phyloP scores from a whole-genome alignment of 805 yeast genomes.

The Candida broadrunensis region DNA sequence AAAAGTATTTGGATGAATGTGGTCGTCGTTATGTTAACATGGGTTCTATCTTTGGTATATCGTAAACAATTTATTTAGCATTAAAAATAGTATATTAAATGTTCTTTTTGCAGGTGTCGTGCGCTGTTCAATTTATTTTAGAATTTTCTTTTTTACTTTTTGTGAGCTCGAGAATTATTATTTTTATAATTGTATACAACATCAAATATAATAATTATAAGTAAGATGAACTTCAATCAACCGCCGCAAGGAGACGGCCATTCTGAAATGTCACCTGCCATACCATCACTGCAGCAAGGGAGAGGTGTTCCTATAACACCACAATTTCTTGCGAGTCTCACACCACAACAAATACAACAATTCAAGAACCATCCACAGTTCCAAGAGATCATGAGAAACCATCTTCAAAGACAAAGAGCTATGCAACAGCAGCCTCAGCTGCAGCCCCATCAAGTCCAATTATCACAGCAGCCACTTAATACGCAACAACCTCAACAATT shows the following conservation, averaged over 20 bases:
- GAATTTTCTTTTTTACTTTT: no score
- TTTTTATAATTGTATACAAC: no score
- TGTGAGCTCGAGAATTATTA: no score
- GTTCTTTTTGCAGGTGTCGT: no score
- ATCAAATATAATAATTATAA: no score
- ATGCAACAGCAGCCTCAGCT: constrained; percentile 7
- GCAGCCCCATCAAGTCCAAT: constrained; percentile 10
- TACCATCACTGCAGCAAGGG: constrained; percentile 3
- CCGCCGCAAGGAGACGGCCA: constrained; percentile 2
- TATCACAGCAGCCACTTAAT: no score
- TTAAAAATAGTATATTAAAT: no score
- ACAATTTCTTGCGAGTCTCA: constrained; percentile 25
- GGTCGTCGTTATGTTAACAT: constrained; percentile 89
- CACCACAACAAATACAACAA: constrained; percentile 43
- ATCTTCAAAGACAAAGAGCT: constrained; percentile 39
- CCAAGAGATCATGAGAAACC: constrained; percentile 37
- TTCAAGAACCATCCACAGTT: constrained; percentile 41
- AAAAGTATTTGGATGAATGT: constrained; percentile 72
- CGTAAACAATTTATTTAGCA: background rate
- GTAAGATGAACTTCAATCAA: constrained; percentile 10
- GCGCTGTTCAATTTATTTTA: no score
- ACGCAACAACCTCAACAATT: constrained; percentile 6
- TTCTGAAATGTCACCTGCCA: constrained; percentile 3
- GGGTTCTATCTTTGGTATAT: constrained; percentile 72
- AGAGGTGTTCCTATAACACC: constrained; percentile 17